These are phyloP conservation scores for Physaria fendleri DNA, from an alignment of 345 rosid genomes.

Conservation along the genomic window DNA sequence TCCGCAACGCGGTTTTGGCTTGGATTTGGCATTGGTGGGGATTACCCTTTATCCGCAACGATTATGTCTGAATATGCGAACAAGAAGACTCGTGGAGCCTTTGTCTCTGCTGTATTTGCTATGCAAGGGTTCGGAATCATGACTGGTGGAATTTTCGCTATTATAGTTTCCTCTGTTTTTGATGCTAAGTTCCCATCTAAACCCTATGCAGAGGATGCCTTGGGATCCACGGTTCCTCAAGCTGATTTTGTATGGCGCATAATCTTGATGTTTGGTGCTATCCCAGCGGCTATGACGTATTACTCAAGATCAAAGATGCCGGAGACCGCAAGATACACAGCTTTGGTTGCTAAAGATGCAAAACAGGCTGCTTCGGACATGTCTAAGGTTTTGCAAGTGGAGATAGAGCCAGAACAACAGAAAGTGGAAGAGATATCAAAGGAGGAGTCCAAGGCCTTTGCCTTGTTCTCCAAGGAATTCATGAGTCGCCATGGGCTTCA, in stretches of 20 bases:
- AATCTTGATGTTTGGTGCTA: conserved; percentile 36
- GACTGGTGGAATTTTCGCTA: conserved; percentile 34
- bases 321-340: conserved; percentile 39
- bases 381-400: conserved; percentile 33
- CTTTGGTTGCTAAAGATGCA: conserved; percentile 31
- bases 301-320: conserved; percentile 41
- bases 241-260: conserved; percentile 37
- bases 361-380: conserved; percentile 32
- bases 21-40: conserved; percentile 39
- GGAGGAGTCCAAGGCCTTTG: conserved; percentile 16
- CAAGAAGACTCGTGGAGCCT: conserved; percentile 37
- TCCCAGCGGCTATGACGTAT: conserved; percentile 36
- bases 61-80: conserved; percentile 44
- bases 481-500: conserved; percentile 56
- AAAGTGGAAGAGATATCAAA: conserved; percentile 5
- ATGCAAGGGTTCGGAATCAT: conserved; percentile 46
- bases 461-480: conserved; percentile 49
- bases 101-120: conserved; percentile 38
- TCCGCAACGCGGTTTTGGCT: conserved; percentile 42
- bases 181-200: conserved; percentile 26
- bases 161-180: conserved; percentile 30
- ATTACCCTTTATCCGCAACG: conserved; percentile 41
- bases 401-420: conserved; percentile 22
- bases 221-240: conserved; percentile 31
- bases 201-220: conserved; percentile 13